Evolutionary conservation across 2,329 filamentous ascomycete species (phyloP).

Genomic region (Fusarium incarnatum): DNA sequence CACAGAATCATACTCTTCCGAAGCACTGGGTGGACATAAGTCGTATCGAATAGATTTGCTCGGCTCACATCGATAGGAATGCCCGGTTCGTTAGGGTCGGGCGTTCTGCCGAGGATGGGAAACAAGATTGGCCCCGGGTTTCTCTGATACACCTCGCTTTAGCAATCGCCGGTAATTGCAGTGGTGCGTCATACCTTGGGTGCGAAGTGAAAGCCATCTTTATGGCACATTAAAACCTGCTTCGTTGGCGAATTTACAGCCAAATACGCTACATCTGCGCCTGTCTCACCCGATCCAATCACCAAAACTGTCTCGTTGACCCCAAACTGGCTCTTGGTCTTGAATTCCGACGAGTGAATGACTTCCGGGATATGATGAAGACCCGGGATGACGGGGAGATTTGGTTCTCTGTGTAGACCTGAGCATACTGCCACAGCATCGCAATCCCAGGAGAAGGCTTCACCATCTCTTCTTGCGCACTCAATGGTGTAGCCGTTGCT

Average conservation of each 20-base stretch:
- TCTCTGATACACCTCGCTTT: not conserved
- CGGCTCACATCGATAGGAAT: constrained; percentile 9
- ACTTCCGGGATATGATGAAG: constrained; percentile 32
- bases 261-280: not conserved
- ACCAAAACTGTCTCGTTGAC: not conserved
- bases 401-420: constrained; percentile 18
- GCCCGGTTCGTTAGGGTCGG: not conserved
- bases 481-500: accelerated
- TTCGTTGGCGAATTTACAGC: not conserved
- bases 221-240: not conserved
- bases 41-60: constrained; percentile 6
- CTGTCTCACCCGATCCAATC: not conserved
- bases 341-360: constrained; percentile 47
- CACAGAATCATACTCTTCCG: not conserved
- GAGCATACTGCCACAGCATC: constrained; percentile 22
- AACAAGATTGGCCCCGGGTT: not conserved
- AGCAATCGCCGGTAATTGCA: too few relatives aligned
- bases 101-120: not conserved
- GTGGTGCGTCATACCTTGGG: constrained; percentile 2
- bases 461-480: not conserved
- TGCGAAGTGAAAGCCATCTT: constrained; percentile 7
- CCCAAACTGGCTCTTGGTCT: not conserved
- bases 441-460: not conserved
- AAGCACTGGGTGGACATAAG: not conserved
- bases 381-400: constrained; percentile 5